Conservation (phyloP, 148 eudicot species). For the Dianthus caryophyllus region DNA sequence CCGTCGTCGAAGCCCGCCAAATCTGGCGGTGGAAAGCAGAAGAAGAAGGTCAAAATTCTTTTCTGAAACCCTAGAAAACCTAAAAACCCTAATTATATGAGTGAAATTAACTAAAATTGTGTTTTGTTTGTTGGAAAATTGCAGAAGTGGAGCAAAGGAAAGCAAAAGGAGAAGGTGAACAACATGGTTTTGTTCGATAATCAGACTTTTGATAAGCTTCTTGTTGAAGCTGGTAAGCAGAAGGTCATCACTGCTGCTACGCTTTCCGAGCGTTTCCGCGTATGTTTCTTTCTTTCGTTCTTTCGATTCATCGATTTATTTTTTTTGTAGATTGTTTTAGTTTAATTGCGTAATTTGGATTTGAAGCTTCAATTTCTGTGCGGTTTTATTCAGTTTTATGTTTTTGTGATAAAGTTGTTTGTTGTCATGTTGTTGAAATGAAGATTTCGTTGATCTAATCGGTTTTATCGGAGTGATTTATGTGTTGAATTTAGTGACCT, state of each 20-base stretch:
- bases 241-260: slow-evolving; percentile 88
- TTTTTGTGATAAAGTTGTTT: too few relatives aligned
- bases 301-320: not conserved
- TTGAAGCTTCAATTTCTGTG: too few relatives aligned
- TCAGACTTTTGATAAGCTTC: slow-evolving; percentile 77
- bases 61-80: too few relatives aligned
- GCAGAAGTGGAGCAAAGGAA: slow-evolving; percentile 99
- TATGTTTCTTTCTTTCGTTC: slow-evolving; percentile 18
- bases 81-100: not conserved
- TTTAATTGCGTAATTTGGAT: not conserved
- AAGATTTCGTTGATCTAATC: too few relatives aligned
- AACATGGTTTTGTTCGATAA: slow-evolving; percentile 90
- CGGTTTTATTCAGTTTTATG: not conserved
- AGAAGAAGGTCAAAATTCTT: slow-evolving; percentile 64
- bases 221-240: slow-evolving; percentile 67
- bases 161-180: slow-evolving; percentile 99
- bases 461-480: too few relatives aligned
- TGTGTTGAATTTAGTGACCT: too few relatives aligned
- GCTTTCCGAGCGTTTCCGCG: slow-evolving; percentile 84
- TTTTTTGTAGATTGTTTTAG: not conserved
- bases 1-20: slow-evolving; percentile 93
- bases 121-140: not conserved
- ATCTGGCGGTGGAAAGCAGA: slow-evolving; percentile 96
- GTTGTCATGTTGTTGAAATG: too few relatives aligned
- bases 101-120: not conserved